Conservation (phyloP, 2,329 filamentous ascomycete genomes). For the Immersiporthe knoxdaviesiana region DNA sequence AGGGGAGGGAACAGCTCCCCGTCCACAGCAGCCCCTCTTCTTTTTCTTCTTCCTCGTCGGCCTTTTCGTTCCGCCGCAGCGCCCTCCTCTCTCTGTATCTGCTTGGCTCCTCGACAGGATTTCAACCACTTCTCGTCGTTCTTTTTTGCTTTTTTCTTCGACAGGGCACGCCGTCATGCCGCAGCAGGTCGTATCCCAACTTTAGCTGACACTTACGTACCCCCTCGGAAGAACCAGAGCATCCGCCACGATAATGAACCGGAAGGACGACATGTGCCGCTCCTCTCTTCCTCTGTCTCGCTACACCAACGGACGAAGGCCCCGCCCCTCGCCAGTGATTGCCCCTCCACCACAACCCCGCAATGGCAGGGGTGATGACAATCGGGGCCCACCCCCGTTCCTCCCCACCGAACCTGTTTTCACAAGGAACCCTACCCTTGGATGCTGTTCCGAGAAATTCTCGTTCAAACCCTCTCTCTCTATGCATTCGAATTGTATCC, state of each 20-base stretch:
- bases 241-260: conserved; percentile 25
- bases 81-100: conserved; percentile 6
- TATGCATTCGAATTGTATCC: too few species aligned
- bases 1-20: neutral
- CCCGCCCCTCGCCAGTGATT: neutral
- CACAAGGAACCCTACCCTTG: conserved; percentile 1
- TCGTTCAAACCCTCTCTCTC: conserved; percentile 4
- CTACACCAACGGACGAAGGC: conserved; percentile 10
- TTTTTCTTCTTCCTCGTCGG: neutral
- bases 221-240: neutral
- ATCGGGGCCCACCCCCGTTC: conserved; percentile 19
- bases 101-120: neutral
- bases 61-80: neutral
- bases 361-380: conserved; percentile 18
- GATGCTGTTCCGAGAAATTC: conserved; percentile 16
- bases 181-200: conserved; percentile 7
- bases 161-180: neutral
- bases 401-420: neutral
- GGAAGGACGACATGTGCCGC: conserved; percentile 17
- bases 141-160: conserved; percentile 17
- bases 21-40: neutral
- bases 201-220: neutral
- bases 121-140: conserved; percentile 1
- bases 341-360: conserved; percentile 22
- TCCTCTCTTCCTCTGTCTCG: neutral